phyloP scores from a whole-genome alignment of 805 yeast species.

The Candida khao-thaluensis region DNA sequence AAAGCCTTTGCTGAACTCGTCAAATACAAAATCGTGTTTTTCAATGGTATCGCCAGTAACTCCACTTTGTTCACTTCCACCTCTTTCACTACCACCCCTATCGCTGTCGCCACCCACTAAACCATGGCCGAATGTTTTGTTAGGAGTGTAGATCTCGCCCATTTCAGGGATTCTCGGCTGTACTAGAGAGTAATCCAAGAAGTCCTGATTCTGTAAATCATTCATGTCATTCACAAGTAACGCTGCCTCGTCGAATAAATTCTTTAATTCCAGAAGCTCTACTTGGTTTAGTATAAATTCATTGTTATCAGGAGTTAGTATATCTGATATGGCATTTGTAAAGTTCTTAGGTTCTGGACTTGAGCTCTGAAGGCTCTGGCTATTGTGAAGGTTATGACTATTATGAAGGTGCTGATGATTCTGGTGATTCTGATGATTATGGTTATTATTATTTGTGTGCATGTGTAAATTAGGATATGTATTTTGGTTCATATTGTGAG shows the following conservation, averaged over 20 bases:
- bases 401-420: too few relatives aligned
- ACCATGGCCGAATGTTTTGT: background rate
- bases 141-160: background rate
- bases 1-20: conserved; percentile 18
- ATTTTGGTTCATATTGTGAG: too few relatives aligned
- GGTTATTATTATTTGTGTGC: too few relatives aligned
- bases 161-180: background rate
- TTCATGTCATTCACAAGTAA: conserved; percentile 33
- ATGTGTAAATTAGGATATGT: background rate
- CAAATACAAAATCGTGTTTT: conserved; percentile 19
- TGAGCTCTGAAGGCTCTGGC: too few relatives aligned
- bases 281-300: conserved; percentile 8
- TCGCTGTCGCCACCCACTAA: background rate
- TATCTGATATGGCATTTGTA: conserved; percentile 17
- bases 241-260: conserved; percentile 34
- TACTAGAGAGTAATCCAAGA: conserved; percentile 6
- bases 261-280: conserved; percentile 13
- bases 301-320: conserved; percentile 11
- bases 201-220: conserved; percentile 19
- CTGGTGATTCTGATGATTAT: too few relatives aligned
- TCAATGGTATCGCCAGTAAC: conserved; percentile 16
- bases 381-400: too few relatives aligned
- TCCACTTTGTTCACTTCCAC: background rate
- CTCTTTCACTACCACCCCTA: background rate
- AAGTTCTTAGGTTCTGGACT: conserved; percentile 2